A percentile compares a stretch with the other conserved stretches of the same genome.
Conservation (phyloP, 495 filamentous ascomycete species). For the Neurospora sp. region DNA sequence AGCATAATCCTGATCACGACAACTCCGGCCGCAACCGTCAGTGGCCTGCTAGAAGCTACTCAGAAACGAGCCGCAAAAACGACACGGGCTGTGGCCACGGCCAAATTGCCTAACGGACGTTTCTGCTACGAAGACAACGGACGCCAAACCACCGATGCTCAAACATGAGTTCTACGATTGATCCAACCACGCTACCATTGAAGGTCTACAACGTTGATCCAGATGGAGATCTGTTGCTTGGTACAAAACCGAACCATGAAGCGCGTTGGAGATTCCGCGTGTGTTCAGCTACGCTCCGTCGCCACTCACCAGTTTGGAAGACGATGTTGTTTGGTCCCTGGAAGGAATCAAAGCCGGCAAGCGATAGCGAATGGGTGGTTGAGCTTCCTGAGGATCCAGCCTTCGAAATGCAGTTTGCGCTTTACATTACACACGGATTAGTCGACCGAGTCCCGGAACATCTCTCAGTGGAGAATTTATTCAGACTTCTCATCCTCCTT, state of each 20-base stretch:
- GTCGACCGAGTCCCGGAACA: not conserved
- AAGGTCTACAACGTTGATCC: not conserved
- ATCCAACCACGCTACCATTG: not conserved
- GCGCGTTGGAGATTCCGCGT: conserved; percentile 7
- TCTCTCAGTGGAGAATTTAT: not conserved
- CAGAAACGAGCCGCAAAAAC: not conserved
- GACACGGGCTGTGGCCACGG: not conserved
- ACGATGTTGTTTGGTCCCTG: conserved; percentile 19
- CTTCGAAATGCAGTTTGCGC: not conserved
- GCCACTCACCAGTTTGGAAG: conserved; percentile 19
- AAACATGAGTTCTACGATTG: not conserved
- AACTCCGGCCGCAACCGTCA: not conserved
- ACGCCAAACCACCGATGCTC: not conserved
- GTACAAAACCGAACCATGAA: not conserved
- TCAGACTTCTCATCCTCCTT: not conserved
- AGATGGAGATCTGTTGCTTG: not conserved
- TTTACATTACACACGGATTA: not conserved
- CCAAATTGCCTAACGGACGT: not conserved
- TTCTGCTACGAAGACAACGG: not conserved
- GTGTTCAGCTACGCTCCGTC: conserved; percentile 14
- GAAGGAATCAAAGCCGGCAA: conserved; percentile 13
- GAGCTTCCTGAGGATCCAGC: conserved; percentile 20
- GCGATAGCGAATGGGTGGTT: conserved; percentile 13
- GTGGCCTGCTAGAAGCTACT: not conserved
- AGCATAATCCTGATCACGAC: not conserved